Percentiles rank a stretch among this genome's conserved stretches.
Conservation (phyloP, 805 yeast genomes). For the Candida anglica region DNA sequence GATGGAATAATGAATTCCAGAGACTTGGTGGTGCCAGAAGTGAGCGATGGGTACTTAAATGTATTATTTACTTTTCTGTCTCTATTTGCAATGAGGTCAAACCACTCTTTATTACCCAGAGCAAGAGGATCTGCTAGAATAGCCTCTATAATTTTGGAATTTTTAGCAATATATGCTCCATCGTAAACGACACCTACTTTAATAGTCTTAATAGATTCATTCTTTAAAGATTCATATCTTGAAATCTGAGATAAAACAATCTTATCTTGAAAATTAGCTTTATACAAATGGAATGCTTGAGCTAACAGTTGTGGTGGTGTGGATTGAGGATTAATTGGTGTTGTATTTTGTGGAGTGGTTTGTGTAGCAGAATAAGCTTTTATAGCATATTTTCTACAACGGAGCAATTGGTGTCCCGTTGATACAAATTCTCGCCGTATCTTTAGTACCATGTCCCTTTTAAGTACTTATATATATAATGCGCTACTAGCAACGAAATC, state of each 20-base stretch:
- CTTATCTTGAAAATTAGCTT: neutral
- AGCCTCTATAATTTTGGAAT: conserved; percentile 24
- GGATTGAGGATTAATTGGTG: too few species aligned
- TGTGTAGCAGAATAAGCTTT: too few species aligned
- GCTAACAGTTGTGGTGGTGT: conserved; percentile 3
- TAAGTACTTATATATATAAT: too few species aligned
- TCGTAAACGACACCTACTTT: conserved; percentile 33
- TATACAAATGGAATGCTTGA: conserved; percentile 2
- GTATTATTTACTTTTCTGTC: conserved; percentile 13
- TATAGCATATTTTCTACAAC: too few species aligned
- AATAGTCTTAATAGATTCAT: conserved; percentile 6
- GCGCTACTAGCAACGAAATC: too few species aligned
- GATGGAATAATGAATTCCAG: conserved; percentile 15
- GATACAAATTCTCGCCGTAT: too few species aligned
- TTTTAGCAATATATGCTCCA: conserved; percentile 8
- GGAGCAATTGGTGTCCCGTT: too few species aligned
- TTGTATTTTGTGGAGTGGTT: too few species aligned
- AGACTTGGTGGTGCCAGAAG: neutral
- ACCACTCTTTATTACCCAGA: conserved; percentile 27
- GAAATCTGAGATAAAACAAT: neutral
- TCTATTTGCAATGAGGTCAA: conserved; percentile 18
- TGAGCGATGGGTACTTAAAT: conserved; percentile 13
- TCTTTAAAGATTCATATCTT: neutral
- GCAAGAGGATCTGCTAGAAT: conserved; percentile 41
- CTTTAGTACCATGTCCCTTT: too few species aligned